Evolutionary conservation across 2,329 filamentous ascomycete genomes (phyloP), one percentile per base, ranked within the genome.

Genomic region (Teratosphaeria epicoccoides): DNA sequence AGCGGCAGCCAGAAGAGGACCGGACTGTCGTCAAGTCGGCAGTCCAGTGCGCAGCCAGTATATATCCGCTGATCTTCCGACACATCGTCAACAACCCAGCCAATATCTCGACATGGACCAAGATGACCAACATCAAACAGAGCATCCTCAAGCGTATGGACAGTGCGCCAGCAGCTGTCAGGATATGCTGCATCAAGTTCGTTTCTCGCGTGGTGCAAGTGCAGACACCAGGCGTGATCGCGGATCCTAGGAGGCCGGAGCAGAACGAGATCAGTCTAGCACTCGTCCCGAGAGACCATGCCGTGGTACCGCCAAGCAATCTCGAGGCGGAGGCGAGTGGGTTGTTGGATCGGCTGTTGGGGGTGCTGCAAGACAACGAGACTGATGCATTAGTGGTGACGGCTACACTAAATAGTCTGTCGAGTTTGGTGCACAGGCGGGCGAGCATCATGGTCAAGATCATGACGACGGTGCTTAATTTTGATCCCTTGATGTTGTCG

Each of bases 121-220:
- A 84, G 58, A 94, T 97, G 81, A 78, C 82, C 50, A 79, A 83
- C 10, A 91, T 97, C 71, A 98, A 98, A 74, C 82, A 86, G 51
- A 86, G 84, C 62, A 93, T 98, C 59, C 71, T 98, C 54, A 82
- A 81, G 54, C 82, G 93, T 63, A 96, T 94, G 91, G 91, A 96
- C 61, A 79, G 76, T 43, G 84, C 87, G 17, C 73, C 81, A 12
- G 78, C 84, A 11, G 85, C 88, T 2, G 81, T 97, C 57, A 84
- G 84, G 62, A 84, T 97, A 68, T 95, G 89, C 75, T 97, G 93
- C 73, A 85, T 97, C 77, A 98, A 98, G 70, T 98, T 98, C 69
- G 85, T 88, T 33, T 91, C 98, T 72, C 83, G 88, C 57, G 88
- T 97, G 44, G 86, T 98, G 44, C 80, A 96, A 59, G 87, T 89